phyloP scores from a whole-genome alignment of 768 basidiomycete genomes.

The Suillus variegatus region DNA sequence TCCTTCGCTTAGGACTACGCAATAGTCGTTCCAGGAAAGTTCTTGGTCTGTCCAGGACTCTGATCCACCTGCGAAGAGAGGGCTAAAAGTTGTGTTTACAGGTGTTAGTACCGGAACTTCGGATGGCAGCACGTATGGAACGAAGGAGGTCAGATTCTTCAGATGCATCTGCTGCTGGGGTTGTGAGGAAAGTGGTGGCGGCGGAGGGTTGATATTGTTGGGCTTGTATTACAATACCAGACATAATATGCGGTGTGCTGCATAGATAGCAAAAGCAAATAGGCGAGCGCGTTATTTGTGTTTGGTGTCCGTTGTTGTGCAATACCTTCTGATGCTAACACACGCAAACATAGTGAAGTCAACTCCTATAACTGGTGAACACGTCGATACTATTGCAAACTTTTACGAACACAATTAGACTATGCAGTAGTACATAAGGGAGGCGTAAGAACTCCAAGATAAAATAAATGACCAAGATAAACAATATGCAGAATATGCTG shows the following conservation, averaged over 20 bases:
- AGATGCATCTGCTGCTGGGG: constrained; percentile 18
- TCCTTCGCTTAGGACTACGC: constrained; percentile 64
- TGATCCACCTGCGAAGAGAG: constrained; percentile 39
- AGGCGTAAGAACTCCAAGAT: constrained; percentile 33
- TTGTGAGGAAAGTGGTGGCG: constrained; percentile 43
- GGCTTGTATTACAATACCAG: constrained; percentile 35
- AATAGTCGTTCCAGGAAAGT: constrained; percentile 66
- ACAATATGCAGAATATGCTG: constrained; percentile 36
- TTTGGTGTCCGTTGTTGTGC: constrained; percentile 2
- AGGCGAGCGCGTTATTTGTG: constrained; percentile 2
- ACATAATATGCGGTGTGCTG: constrained; percentile 15
- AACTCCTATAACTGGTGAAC: neutral
- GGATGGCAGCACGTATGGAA: constrained; percentile 61
- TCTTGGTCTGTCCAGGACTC: constrained; percentile 58
- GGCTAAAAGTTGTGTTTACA: constrained; percentile 42
- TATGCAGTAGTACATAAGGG: constrained; percentile 26
- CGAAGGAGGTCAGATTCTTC: constrained; percentile 46
- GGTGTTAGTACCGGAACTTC: constrained; percentile 50
- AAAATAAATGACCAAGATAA: constrained; percentile 40
- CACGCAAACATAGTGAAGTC: constrained; percentile 11
- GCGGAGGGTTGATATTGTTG: constrained; percentile 46
- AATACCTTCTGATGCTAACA: constrained; percentile 15
- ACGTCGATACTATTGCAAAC: constrained; percentile 19
- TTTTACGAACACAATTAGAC: constrained; percentile 7
- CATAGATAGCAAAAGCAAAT: neutral